Conservation (phyloP, 2,329 filamentous ascomycete genomes). For the Lomentospora prolificans region DNA sequence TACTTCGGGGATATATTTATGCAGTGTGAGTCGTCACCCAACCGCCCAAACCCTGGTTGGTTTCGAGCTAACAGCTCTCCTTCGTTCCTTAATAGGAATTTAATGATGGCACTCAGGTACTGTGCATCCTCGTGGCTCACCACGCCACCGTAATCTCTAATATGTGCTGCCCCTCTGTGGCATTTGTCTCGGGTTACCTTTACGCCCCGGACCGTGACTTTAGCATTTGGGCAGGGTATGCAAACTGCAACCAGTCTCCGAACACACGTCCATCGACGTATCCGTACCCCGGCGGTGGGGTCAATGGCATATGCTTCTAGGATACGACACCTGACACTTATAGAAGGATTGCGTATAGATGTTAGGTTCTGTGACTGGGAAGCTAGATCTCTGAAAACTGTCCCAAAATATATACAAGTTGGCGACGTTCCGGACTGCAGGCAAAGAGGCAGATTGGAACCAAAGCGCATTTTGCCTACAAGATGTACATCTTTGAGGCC, state of each 20-base stretch:
- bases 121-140: neutral
- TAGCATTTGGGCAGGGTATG: neutral
- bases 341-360: too few relatives aligned
- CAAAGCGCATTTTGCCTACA: too few relatives aligned
- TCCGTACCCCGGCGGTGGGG: neutral
- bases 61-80: too few relatives aligned
- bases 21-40: constrained; percentile 1
- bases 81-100: too few relatives aligned
- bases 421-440: too few relatives aligned
- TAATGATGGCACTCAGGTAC: neutral
- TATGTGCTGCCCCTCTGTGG: neutral
- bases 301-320: neutral
- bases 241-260: neutral
- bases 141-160: neutral
- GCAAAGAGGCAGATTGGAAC: too few relatives aligned
- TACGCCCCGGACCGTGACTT: neutral
- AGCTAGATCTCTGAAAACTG: too few relatives aligned
- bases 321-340: too few relatives aligned
- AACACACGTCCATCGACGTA: neutral
- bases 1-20: neutral
- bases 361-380: too few relatives aligned
- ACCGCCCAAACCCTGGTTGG: neutral
- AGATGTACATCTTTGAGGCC: too few relatives aligned
- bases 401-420: too few relatives aligned
- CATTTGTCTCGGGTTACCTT: neutral